Percentiles rank a stretch among this genome's conserved stretches.
Conservation (phyloP, 2,329 filamentous ascomycete species). For the Chaetothyriales sp. region DNA sequence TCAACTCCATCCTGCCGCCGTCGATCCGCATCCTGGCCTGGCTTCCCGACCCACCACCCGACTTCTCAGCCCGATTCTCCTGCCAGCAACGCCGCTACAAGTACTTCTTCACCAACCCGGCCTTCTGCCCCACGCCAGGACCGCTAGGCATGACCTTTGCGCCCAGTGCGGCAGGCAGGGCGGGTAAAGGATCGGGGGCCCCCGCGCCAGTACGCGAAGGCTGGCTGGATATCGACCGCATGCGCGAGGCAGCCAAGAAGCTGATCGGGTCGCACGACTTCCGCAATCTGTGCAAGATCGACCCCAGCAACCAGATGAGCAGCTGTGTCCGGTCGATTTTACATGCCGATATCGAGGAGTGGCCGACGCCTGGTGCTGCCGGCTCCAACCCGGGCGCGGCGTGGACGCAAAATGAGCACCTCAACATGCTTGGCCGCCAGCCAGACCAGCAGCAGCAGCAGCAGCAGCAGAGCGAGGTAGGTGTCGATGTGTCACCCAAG, state of each 20-base stretch:
- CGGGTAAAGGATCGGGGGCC: slow-evolving; percentile 8
- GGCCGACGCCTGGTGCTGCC: slow-evolving; percentile 29
- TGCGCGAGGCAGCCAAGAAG: slow-evolving; percentile 64
- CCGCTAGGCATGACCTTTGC: slow-evolving; percentile 30
- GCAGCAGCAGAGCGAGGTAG: slow-evolving; percentile 6
- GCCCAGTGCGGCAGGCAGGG: not conserved
- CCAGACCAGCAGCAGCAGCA: not conserved
- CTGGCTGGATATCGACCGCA: slow-evolving; percentile 71
- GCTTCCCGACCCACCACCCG: slow-evolving; percentile 65
- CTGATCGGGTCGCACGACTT: slow-evolving; percentile 85
- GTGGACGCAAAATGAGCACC: slow-evolving; percentile 34
- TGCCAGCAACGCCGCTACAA: slow-evolving; percentile 83
- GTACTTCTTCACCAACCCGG: slow-evolving; percentile 96
- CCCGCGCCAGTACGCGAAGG: slow-evolving; percentile 40
- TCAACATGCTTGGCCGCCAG: slow-evolving; percentile 3
- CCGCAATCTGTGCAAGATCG: slow-evolving; percentile 91
- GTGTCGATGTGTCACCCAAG: slow-evolving; percentile 31
- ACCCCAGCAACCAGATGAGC: slow-evolving; percentile 73
- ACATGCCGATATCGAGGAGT: slow-evolving; percentile 61
- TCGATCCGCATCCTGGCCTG: slow-evolving; percentile 87
- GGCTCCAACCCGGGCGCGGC: slow-evolving; percentile 35
- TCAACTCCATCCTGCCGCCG: slow-evolving; percentile 75
- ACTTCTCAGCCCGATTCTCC: slow-evolving; percentile 82
- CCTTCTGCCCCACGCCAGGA: slow-evolving; percentile 54
- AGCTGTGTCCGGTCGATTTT: slow-evolving; percentile 70